Percentiles rank a stretch among this genome's conserved stretches.
Evolutionary conservation across 441 rosid species (phyloP).

Genomic region (Eutrema salsugineum): DNA sequence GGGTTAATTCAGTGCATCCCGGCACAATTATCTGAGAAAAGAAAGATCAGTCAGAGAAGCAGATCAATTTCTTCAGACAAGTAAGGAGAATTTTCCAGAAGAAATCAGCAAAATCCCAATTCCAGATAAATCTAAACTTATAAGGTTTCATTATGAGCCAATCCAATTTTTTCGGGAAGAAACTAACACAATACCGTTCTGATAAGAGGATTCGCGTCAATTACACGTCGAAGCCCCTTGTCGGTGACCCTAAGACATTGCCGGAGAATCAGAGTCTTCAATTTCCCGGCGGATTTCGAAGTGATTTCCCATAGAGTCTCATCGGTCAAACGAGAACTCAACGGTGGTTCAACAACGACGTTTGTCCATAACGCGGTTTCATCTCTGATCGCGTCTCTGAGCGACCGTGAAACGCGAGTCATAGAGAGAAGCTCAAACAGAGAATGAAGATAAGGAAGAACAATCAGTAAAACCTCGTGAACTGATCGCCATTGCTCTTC

Average conservation of each 20-base stretch:
- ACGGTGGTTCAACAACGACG: slow-evolving; percentile 35
- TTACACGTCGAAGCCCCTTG: slow-evolving; percentile 42
- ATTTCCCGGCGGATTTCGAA: slow-evolving; percentile 45
- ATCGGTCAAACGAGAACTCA: slow-evolving; percentile 42
- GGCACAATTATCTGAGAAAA: slow-evolving; percentile 53
- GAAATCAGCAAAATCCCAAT: background rate
- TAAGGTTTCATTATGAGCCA: background rate
- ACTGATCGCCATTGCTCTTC: slow-evolving; percentile 34
- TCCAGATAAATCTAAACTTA: background rate
- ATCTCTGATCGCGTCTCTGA: slow-evolving; percentile 39
- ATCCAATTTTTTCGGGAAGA: background rate
- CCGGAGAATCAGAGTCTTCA: slow-evolving; percentile 37
- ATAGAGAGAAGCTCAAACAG: slow-evolving; percentile 47
- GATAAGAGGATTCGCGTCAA: slow-evolving; percentile 44
- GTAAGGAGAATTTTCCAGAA: background rate
- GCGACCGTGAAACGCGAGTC: slow-evolving; percentile 38
- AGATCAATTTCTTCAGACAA: background rate
- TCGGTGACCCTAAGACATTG: slow-evolving; percentile 44
- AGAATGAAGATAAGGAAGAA: slow-evolving; percentile 56
- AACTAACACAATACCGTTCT: slow-evolving; percentile 33
- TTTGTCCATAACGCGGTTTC: slow-evolving; percentile 48
- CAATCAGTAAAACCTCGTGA: slow-evolving; percentile 55
- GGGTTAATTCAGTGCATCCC: slow-evolving; percentile 63
- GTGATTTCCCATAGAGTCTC: slow-evolving; percentile 37
- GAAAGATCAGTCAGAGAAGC: background rate